Evolutionary conservation across 2,329 filamentous ascomycete genomes (phyloP), one percentile per base, ranked within the genome.

Genomic region (Bipolaris zeicola): DNA sequence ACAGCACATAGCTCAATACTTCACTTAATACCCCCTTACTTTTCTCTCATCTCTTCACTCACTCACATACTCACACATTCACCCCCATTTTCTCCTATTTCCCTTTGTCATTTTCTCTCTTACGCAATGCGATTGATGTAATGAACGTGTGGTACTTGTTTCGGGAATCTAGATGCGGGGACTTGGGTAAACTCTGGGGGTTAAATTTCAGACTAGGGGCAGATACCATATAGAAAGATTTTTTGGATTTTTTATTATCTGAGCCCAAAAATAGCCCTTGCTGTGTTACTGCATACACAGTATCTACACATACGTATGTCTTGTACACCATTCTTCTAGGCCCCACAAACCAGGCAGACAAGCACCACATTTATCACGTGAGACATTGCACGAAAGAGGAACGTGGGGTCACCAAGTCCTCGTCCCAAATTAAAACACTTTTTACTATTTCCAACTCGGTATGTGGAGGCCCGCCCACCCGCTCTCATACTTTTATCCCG

Each of bases 81-180:
- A 31, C 10, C 2, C 6, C 14, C 16, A 20, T 48, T 36, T 16
- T 16, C 41, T 39, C 31, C 49, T 34, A 22, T 14, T 26, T 26
- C 22, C 37, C 43, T 54, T 43, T 42, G 20, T 42, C 16, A 28
- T 36, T 22, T 37, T 26, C 38, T 54, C 38, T 55, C 49, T 55
- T 33, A 50, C 41, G 52, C 52, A 33, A 55, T 42, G 52, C 46
- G 18, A 55, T 55, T 55, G 52, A 55, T 55, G 46, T 55, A 55
- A 55, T 50, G 52, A 55, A 36, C n/a, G 45, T 33, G n/a, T 38
- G 46, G 38, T 34, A 26, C 16, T 43, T 47, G 38, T 31, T 31
- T 31, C 10, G 28, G 28, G 28, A 28, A 54, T 16, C 13, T 42
- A n/a, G 39, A 26, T 26, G 39, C 39, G 39, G 39, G 46, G 46